A percentile compares a stretch with the other conserved stretches of the same genome.
These are phyloP conservation scores for Magnaporthales sp. DNA, from an alignment of 2,329 filamentous ascomycete species.

Conservation along the genomic window DNA sequence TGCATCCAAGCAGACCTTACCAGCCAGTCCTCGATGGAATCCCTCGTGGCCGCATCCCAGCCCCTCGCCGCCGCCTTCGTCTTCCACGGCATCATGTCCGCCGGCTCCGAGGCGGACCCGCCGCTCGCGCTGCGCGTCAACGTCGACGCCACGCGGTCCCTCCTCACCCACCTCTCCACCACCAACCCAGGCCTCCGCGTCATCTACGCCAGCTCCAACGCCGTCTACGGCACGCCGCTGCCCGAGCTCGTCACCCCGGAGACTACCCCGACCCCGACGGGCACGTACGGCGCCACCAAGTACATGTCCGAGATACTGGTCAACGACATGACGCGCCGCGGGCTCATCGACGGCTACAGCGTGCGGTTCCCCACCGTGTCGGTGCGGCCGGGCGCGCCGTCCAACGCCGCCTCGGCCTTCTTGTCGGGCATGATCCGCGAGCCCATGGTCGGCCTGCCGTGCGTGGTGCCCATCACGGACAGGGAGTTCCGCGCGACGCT, in stretches of 20 bases:
- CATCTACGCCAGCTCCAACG: slow-evolving; percentile 53
- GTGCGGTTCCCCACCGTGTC: slow-evolving; percentile 54
- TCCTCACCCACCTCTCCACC: slow-evolving; percentile 39
- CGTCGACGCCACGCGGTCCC: slow-evolving; percentile 45
- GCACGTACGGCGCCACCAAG: slow-evolving; percentile 56
- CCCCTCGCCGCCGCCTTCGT: slow-evolving; percentile 47
- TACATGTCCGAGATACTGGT: slow-evolving; percentile 52
- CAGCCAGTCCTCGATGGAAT: slow-evolving; percentile 20
- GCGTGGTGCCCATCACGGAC: slow-evolving; percentile 41
- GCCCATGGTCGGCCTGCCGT: slow-evolving; percentile 45
- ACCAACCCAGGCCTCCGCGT: slow-evolving; percentile 45
- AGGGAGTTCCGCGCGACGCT: slow-evolving; percentile 43
- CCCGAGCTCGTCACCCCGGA: slow-evolving; percentile 40
- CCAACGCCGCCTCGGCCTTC: slow-evolving; percentile 54
- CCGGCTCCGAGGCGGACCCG: slow-evolving; percentile 52
- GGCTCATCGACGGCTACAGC: slow-evolving; percentile 47
- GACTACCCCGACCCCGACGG: slow-evolving; percentile 48
- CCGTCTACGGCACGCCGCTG: slow-evolving; percentile 52
- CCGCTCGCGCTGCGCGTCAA: slow-evolving; percentile 52
- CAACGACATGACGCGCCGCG: slow-evolving; percentile 54
- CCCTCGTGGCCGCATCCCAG: slow-evolving; percentile 29
- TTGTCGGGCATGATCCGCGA: slow-evolving; percentile 57
- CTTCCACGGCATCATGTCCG: slow-evolving; percentile 62
- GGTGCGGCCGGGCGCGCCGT: slow-evolving; percentile 51
- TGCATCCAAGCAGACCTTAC: slow-evolving; percentile 41